phyloP scores from a whole-genome alignment of 768 basidiomycete genomes.

The Leccinum variicolor region DNA sequence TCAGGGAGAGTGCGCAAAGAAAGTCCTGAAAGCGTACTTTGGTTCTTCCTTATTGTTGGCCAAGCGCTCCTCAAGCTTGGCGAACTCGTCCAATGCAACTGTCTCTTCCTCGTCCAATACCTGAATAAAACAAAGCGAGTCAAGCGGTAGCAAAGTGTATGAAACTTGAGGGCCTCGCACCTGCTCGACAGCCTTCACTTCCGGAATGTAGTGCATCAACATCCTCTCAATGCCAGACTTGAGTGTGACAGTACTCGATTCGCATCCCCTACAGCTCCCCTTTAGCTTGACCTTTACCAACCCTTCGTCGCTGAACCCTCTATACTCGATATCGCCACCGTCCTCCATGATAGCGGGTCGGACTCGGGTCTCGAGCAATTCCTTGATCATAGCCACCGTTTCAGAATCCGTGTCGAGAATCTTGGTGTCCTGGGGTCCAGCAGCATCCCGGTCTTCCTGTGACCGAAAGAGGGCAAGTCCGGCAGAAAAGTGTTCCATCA shows the following conservation, averaged over 20 bases:
- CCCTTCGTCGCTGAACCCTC: conserved; percentile 82
- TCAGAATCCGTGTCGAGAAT: conserved; percentile 95
- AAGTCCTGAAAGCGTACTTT: conserved; percentile 37
- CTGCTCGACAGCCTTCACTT: conserved; percentile 90
- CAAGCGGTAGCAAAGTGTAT: neutral
- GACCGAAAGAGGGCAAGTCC: conserved; percentile 82
- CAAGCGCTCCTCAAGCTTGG: conserved; percentile 77
- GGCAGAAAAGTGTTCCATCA: conserved; percentile 99
- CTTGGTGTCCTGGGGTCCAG: conserved; percentile 89
- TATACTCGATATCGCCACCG: conserved; percentile 96
- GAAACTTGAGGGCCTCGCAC: conserved; percentile 33
- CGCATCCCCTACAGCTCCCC: conserved; percentile 95
- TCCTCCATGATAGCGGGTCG: conserved; percentile 98
- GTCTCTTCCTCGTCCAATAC: conserved; percentile 87
- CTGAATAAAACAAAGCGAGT: conserved; percentile 38
- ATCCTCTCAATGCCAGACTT: conserved; percentile 98
- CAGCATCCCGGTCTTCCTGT: conserved; percentile 72
- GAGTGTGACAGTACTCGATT: conserved; percentile 89
- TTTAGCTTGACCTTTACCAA: conserved; percentile 88
- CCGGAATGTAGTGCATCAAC: conserved; percentile 98
- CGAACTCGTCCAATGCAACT: conserved; percentile 84
- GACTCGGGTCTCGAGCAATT: conserved; percentile 90
- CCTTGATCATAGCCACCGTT: conserved; percentile 98
- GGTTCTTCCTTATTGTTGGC: conserved; percentile 41
- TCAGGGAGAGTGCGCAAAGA: neutral